phyloP scores from a whole-genome alignment of 805 yeast species.

The Danielia reshetovae region DNA sequence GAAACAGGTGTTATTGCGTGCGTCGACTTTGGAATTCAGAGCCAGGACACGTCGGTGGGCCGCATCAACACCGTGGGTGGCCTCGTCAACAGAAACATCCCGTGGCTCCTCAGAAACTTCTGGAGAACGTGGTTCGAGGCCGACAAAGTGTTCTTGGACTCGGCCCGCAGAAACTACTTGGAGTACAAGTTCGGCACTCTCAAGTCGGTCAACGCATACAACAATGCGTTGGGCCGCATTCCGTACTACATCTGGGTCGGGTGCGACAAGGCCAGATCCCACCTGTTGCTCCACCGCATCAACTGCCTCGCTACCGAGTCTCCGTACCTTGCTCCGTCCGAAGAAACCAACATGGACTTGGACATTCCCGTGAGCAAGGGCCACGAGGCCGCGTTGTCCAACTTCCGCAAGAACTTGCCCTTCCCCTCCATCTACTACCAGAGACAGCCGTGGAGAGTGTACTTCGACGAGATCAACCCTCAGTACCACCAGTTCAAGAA shows the following conservation, averaged over 20 bases:
- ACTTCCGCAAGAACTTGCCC: conserved; percentile 62
- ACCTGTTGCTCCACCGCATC: conserved; percentile 53
- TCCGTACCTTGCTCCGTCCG: conserved; percentile 69
- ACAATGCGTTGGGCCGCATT: conserved; percentile 62
- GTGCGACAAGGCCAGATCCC: conserved; percentile 37
- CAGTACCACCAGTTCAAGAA: conserved; percentile 67
- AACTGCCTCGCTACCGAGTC: conserved; percentile 78
- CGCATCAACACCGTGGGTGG: conserved; percentile 77
- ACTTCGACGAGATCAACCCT: conserved; percentile 67
- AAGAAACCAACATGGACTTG: conserved; percentile 19
- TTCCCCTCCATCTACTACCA: conserved; percentile 81
- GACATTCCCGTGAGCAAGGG: conserved; percentile 55
- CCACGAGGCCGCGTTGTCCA: conserved; percentile 68
- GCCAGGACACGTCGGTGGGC: conserved; percentile 59
- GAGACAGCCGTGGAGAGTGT: conserved; percentile 72
- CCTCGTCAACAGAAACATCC: conserved; percentile 61
- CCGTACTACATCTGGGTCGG: conserved; percentile 87
- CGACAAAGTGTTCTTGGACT: conserved; percentile 74
- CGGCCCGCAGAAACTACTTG: conserved; percentile 76
- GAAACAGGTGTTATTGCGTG: conserved; percentile 60
- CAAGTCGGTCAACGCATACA: conserved; percentile 66
- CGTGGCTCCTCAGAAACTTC: conserved; percentile 75
- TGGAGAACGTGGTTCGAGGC: conserved; percentile 90
- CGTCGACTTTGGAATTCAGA: conserved; percentile 80
- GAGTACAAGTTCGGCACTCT: conserved; percentile 81